Evolutionary conservation across 2,329 filamentous ascomycete species (phyloP).

Genomic region (Neonectria ditissima): DNA sequence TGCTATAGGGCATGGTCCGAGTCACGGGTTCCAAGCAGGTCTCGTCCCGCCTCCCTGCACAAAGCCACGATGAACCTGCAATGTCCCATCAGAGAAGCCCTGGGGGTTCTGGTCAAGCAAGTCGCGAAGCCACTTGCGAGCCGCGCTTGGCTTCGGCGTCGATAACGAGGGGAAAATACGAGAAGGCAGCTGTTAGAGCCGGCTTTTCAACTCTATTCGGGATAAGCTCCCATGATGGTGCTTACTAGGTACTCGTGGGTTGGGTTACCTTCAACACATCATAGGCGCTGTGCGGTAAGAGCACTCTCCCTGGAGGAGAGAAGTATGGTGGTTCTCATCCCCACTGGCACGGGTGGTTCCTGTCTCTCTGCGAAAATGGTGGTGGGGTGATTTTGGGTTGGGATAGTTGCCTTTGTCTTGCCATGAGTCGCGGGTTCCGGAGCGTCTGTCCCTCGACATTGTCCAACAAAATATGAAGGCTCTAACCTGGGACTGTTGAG

Average conservation of each 20-base stretch:
- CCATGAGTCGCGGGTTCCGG: constrained; percentile 10
- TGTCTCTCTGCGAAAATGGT: not conserved
- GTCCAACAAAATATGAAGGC: not conserved
- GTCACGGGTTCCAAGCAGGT: constrained; percentile 15
- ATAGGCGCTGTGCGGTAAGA: not conserved
- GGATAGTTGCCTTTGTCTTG: not conserved
- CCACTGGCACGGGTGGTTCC: not conserved
- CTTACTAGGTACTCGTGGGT: not conserved
- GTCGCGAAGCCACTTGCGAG: constrained; percentile 3
- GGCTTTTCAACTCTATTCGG: constrained; percentile 1
- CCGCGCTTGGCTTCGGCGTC: constrained; percentile 1
- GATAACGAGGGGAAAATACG: constrained; percentile 8
- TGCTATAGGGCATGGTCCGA: constrained; percentile 24
- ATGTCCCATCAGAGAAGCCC: constrained; percentile 3
- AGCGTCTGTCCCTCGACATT: constrained; percentile 3
- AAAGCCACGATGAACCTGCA: constrained; percentile 11
- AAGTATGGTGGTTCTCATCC: not conserved
- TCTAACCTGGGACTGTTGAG: not conserved
- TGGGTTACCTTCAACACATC: not conserved
- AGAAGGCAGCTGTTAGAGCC: constrained; percentile 9
- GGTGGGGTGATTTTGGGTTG: not conserved
- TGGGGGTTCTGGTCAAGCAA: constrained; percentile 9
- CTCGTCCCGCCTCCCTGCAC: constrained; percentile 15
- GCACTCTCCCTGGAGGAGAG: not conserved
- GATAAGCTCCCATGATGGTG: not conserved